These are phyloP conservation scores for Pythium sp. DNA, from an alignment of 352 stramenopile genomes.

Conservation along the genomic window DNA sequence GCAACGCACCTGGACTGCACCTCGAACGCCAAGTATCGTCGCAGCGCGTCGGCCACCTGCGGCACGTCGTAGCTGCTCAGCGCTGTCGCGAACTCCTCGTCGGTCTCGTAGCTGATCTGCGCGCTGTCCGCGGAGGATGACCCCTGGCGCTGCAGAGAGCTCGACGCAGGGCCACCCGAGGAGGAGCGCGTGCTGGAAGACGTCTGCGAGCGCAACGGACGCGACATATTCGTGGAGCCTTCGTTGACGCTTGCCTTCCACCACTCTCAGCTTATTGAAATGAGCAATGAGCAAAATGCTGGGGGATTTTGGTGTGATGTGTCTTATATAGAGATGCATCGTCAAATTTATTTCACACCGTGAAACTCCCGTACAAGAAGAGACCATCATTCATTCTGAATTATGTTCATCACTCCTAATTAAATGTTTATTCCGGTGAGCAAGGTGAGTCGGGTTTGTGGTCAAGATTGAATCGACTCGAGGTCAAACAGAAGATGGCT, in stretches of 20 bases:
- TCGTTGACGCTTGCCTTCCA: not conserved
- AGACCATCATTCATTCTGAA: too few relatives aligned
- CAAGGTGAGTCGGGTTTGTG: too few relatives aligned
- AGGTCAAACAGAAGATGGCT: too few relatives aligned
- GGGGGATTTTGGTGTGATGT: too few relatives aligned
- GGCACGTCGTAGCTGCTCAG: conserved; percentile 68
- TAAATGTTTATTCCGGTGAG: too few relatives aligned
- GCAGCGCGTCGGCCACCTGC: conserved; percentile 52
- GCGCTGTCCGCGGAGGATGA: conserved; percentile 14
- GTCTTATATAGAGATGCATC: too few relatives aligned
- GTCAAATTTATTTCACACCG: too few relatives aligned
- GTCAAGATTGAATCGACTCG: too few relatives aligned
- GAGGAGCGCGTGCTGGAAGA: conserved; percentile 2
- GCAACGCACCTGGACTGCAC: conserved; percentile 50
- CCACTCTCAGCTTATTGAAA: not conserved
- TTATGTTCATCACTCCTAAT: too few relatives aligned
- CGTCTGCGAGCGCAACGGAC: conserved; percentile 15
- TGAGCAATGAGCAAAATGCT: too few relatives aligned
- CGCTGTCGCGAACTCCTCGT: conserved; percentile 68
- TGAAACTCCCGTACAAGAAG: too few relatives aligned
- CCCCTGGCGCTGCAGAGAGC: conserved; percentile 18
- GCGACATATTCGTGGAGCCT: not conserved
- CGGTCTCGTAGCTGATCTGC: conserved; percentile 50
- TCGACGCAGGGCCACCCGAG: not conserved
- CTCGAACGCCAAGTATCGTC: conserved; percentile 66